Evolutionary conservation across 805 yeast species (phyloP).

Genomic region (Candida tibetensis): DNA sequence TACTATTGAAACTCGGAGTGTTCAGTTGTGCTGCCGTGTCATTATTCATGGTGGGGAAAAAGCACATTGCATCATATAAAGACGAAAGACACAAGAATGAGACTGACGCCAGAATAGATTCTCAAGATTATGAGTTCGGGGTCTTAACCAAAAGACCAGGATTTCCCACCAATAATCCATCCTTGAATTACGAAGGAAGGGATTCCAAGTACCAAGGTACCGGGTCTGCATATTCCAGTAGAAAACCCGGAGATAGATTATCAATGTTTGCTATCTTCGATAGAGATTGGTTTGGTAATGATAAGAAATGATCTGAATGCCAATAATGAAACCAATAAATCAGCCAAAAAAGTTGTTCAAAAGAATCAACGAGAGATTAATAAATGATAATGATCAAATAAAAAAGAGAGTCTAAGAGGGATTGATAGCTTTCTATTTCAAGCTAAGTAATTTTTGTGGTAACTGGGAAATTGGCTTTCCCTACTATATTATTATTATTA

Average conservation of each 20-base stretch:
- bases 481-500: too few species aligned
- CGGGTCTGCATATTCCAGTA: conserved; percentile 56
- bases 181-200: conserved; percentile 38
- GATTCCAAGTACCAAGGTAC: conserved; percentile 69
- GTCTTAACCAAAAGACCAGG: conserved; percentile 49
- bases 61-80: conserved; percentile 31
- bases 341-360: not conserved
- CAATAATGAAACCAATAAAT: not conserved
- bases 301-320: not conserved
- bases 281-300: conserved; percentile 9
- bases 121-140: conserved; percentile 30
- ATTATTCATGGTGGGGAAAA: conserved; percentile 33
- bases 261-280: conserved; percentile 29
- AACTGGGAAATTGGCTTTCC: too few species aligned
- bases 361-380: too few species aligned
- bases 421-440: too few species aligned
- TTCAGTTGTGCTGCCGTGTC: conserved; percentile 31
- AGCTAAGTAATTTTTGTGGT: too few species aligned
- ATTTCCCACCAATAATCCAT: conserved; percentile 41
- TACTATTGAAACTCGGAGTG: conserved; percentile 32
- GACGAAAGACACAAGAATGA: conserved; percentile 34
- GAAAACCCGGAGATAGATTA: conserved; percentile 55
- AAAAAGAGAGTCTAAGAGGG: too few species aligned
- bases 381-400: too few species aligned
- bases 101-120: conserved; percentile 34